phyloP scores from a whole-genome alignment of 495 filamentous ascomycete genomes.

The Podospora appendiculata region DNA sequence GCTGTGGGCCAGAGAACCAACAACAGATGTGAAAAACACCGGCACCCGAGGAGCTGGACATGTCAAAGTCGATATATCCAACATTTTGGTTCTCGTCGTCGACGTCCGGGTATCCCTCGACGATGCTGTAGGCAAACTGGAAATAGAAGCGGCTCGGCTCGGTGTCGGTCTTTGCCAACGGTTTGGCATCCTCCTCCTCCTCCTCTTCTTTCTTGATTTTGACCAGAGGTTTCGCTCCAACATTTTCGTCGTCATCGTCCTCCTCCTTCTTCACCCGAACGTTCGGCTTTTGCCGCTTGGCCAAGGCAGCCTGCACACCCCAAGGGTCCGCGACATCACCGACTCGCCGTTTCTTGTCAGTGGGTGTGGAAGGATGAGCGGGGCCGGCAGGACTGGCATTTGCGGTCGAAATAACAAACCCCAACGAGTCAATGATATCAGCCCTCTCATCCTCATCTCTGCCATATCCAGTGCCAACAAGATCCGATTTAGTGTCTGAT shows the following conservation, averaged over 20 bases:
- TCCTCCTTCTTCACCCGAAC: neutral
- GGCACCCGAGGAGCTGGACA: neutral
- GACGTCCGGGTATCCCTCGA: neutral
- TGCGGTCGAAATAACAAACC: no score
- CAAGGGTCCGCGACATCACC: neutral
- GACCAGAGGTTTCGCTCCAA: neutral
- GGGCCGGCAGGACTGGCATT: neutral
- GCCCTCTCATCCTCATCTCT: no score
- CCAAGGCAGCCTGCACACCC: constrained; percentile 5
- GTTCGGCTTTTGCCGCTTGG: constrained; percentile 1
- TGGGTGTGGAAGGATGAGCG: neutral
- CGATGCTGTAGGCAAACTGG: constrained; percentile 6
- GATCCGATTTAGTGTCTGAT: neutral
- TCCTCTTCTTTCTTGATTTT: neutral
- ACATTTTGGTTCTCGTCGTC: constrained; percentile 5
- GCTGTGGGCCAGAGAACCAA: neutral
- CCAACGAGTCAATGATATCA: no score
- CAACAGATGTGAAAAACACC: neutral
- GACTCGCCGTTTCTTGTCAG: constrained; percentile 2
- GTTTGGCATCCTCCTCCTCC: neutral
- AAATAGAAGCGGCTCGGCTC: constrained; percentile 9
- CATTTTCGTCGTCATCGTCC: neutral
- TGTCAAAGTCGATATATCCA: constrained; percentile 14
- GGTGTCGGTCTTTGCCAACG: neutral
- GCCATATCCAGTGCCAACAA: no score